A percentile compares a stretch with the other conserved stretches of the same genome.
phyloP scores from a whole-genome alignment of 2,329 filamentous ascomycete species.

The Pseudogymnoascus sp. region DNA sequence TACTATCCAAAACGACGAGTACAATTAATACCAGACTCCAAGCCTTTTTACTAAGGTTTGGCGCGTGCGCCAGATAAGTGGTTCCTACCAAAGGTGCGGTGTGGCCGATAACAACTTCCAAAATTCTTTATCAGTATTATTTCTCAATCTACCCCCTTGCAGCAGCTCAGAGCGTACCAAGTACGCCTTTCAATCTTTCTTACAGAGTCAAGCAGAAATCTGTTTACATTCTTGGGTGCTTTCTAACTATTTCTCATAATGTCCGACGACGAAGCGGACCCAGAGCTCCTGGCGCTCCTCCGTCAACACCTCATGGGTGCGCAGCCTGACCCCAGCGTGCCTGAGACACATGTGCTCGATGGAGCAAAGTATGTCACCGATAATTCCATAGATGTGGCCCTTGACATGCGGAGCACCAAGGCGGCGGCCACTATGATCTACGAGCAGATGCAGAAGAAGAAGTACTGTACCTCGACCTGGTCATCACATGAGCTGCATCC shows the following conservation, averaged over 20 bases:
- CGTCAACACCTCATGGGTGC: slow-evolving; percentile 66
- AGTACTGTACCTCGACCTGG: slow-evolving; percentile 82
- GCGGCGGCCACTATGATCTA: slow-evolving; percentile 73
- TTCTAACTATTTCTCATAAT: slow-evolving; percentile 39
- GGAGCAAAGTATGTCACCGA: slow-evolving; percentile 82
- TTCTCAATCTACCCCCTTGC: slow-evolving; percentile 1
- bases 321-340: slow-evolving; percentile 44
- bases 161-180: not conserved
- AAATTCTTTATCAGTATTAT: slow-evolving; percentile 8
- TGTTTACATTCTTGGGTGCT: not conserved
- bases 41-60: not conserved
- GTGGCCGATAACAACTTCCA: slow-evolving; percentile 7
- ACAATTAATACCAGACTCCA: not conserved
- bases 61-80: slow-evolving; percentile 5
- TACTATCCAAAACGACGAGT: not conserved
- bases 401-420: slow-evolving; percentile 78
- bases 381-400: slow-evolving; percentile 85
- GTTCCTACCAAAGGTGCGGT: not conserved
- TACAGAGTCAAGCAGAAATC: not conserved
- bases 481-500: slow-evolving; percentile 84
- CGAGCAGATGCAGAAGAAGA: slow-evolving; percentile 71
- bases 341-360: slow-evolving; percentile 75
- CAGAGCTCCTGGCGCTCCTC: slow-evolving; percentile 77
- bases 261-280: slow-evolving; percentile 89
- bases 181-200: not conserved